These are phyloP conservation scores for Hysterium pulicare DNA, from an alignment of 2,329 filamentous ascomycete species.

Conservation along the genomic window DNA sequence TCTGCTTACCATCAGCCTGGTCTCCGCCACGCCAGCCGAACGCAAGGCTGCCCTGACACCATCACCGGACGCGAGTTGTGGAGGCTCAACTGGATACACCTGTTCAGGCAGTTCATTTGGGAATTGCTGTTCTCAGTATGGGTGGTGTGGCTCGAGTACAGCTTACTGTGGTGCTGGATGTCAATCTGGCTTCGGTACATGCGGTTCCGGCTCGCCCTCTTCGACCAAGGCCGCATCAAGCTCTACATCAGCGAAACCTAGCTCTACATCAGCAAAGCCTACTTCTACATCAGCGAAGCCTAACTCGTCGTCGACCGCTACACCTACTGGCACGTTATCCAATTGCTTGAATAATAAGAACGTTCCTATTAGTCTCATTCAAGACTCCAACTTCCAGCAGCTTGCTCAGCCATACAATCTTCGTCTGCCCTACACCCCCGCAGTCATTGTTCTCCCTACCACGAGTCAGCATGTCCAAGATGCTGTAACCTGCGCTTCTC, in stretches of 20 bases:
- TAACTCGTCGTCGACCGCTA: not conserved
- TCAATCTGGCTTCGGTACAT: constrained; percentile 36
- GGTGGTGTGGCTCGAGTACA: constrained; percentile 29
- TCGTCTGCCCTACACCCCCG: constrained; percentile 42
- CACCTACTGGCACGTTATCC: constrained; percentile 9
- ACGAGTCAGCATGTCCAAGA: constrained; percentile 54
- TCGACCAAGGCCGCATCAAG: constrained; percentile 12
- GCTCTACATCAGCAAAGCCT: not conserved
- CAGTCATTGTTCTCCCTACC: constrained; percentile 55
- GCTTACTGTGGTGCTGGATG: constrained; percentile 39
- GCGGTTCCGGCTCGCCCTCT: constrained; percentile 14
- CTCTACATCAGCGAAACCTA: constrained; percentile 3
- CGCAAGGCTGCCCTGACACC: constrained; percentile 2
- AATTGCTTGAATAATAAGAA: constrained; percentile 33
- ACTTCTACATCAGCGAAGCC: not conserved
- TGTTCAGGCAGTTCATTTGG: constrained; percentile 44
- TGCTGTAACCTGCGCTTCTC: constrained; percentile 56
- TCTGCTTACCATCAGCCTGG: not conserved
- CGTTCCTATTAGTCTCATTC: constrained; percentile 19
- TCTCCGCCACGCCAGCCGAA: not conserved
- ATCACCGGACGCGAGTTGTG: constrained; percentile 8
- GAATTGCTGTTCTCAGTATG: constrained; percentile 43
- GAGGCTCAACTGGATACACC: constrained; percentile 27
- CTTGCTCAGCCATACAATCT: constrained; percentile 37
- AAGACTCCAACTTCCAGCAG: constrained; percentile 5